Evolutionary conservation across 2,329 filamentous ascomycete genomes (phyloP).

Genomic region (Penicillium griseofulvum): DNA sequence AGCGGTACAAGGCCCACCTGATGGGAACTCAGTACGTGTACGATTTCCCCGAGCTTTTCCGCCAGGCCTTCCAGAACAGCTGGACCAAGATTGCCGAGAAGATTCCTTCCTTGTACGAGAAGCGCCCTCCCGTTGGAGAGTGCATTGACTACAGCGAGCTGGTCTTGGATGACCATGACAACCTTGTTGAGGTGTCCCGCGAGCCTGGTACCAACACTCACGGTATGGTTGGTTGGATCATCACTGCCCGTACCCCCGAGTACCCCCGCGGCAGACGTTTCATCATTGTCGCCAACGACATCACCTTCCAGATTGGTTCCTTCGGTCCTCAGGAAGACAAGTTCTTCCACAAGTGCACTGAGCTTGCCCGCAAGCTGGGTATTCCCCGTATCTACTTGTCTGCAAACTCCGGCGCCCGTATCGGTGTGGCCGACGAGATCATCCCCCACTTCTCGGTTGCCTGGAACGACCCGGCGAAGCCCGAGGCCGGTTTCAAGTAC

Average conservation of each 20-base stretch:
- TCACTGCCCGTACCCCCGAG: constrained; percentile 91
- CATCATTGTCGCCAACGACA: constrained; percentile 97
- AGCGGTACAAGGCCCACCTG: constrained; percentile 98
- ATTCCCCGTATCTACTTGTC: constrained; percentile 97
- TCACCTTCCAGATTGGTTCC: constrained; percentile 97
- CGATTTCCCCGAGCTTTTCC: constrained; percentile 98
- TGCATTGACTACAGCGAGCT: constrained; percentile 94
- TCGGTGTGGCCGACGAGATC: constrained; percentile 93
- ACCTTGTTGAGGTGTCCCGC: constrained; percentile 85
- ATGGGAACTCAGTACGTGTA: constrained; percentile 99
- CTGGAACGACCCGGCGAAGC: constrained; percentile 82
- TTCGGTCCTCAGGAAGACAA: constrained; percentile 96
- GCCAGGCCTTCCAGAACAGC: constrained; percentile 93
- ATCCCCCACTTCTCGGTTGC: constrained; percentile 97
- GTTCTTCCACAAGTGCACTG: constrained; percentile 99
- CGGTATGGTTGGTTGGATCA: constrained; percentile 98
- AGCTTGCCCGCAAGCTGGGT: constrained; percentile 87
- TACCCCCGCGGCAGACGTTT: constrained; percentile 91
- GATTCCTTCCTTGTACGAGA: constrained; percentile 70
- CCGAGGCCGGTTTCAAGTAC: constrained; percentile 92
- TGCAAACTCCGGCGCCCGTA: constrained; percentile 96
- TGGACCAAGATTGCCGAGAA: constrained; percentile 76
- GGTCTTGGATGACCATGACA: constrained; percentile 90
- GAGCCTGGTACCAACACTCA: constrained; percentile 94
- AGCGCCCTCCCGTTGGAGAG: constrained; percentile 80